A percentile compares a stretch with the other conserved stretches of the same genome.
phyloP scores from a whole-genome alignment of 139 green algal species.

The Pleodorina starrii region DNA sequence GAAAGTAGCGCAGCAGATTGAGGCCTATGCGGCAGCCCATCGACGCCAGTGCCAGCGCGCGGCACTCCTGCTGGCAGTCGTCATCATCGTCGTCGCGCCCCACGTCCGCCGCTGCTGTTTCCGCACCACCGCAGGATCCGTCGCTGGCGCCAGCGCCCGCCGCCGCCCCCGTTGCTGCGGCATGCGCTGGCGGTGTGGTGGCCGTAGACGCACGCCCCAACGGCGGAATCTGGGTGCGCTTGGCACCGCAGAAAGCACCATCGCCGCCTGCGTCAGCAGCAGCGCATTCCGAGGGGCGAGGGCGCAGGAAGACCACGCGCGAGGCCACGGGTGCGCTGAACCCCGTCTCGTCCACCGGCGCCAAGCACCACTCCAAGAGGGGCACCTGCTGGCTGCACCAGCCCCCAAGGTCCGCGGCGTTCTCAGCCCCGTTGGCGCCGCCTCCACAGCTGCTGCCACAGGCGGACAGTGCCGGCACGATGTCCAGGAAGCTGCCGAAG shows the following conservation, averaged over 20 bases:
- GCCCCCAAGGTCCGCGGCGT: background rate
- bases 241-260: no score
- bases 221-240: no score
- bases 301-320: background rate
- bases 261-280: no score
- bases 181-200: background rate
- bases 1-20: slow-evolving; percentile 13
- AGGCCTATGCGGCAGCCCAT: background rate
- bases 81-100: no score
- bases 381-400: background rate
- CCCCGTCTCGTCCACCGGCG: background rate
- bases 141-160: no score
- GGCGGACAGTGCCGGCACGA: background rate
- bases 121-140: background rate
- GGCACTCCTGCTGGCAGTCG: background rate
- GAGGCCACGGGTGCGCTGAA: background rate
- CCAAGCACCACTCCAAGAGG: background rate
- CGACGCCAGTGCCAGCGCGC: background rate
- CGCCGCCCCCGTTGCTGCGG: background rate
- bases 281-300: no score
- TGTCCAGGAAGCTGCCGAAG: slow-evolving; percentile 40
- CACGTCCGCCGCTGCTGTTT: slow-evolving; percentile 5
- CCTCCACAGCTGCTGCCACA: no score
- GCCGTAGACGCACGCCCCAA: no score
- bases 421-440: background rate